These are phyloP conservation scores for Neckera pumila DNA, from an alignment of 225 moss, liverwort and hornwort species.

Conservation along the genomic window DNA sequence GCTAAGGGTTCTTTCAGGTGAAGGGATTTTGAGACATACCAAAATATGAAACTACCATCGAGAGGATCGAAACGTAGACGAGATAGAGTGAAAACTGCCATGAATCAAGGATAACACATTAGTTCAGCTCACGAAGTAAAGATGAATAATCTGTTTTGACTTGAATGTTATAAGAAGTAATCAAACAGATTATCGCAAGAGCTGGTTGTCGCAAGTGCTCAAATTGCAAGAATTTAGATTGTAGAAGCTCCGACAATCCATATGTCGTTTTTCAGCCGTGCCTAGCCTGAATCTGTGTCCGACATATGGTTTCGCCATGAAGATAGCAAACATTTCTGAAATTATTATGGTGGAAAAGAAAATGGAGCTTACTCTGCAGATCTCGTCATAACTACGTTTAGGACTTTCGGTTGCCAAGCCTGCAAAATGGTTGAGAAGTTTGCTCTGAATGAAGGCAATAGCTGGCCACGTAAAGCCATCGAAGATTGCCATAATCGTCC, in stretches of 20 bases:
- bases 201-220: neutral
- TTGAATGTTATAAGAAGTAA: neutral
- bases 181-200: neutral
- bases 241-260: neutral
- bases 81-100: slow-evolving; percentile 21
- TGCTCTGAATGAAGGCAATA: slow-evolving; percentile 24
- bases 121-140: neutral
- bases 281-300: no score
- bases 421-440: slow-evolving; percentile 16
- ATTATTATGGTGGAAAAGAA: neutral
- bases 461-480: slow-evolving; percentile 30
- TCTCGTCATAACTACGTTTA: neutral
- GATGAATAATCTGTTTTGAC: neutral
- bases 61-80: slow-evolving; percentile 12
- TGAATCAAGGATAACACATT: neutral
- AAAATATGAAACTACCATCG: slow-evolving; percentile 27
- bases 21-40: slow-evolving; percentile 1
- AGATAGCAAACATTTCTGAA: neutral
- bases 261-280: neutral
- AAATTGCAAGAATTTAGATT: neutral
- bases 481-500: slow-evolving; percentile 15
- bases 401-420: neutral
- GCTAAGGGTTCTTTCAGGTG: neutral
- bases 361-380: slow-evolving; percentile 8
- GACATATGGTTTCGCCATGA: no score